Conservation (phyloP, 1,284 basidiomycete genomes). For the Cryptococcus amylolentus region DNA sequence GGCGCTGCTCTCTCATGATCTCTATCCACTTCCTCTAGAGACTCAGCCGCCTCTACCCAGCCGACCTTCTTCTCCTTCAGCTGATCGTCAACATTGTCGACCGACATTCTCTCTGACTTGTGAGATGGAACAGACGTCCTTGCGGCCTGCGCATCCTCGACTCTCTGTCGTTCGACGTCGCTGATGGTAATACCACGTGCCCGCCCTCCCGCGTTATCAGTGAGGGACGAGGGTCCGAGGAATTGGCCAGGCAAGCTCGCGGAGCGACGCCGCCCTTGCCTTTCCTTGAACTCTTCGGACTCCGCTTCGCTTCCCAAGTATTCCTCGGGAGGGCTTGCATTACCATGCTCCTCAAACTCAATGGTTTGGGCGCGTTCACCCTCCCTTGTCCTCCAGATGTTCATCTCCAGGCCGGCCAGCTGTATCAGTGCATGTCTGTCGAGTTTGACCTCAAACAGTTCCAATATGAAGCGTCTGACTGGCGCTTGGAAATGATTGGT, state of each 20-base stretch:
- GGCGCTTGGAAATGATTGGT: constrained; percentile 84
- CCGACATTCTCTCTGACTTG: background rate
- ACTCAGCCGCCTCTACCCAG: background rate
- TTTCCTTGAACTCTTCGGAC: background rate
- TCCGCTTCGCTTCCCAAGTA: background rate
- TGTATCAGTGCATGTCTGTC: constrained; percentile 31
- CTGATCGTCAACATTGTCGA: background rate
- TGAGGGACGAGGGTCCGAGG: background rate
- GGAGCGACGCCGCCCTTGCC: constrained; percentile 5
- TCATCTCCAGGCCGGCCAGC: constrained; percentile 28
- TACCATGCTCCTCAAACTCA: background rate
- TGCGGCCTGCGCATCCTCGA: background rate
- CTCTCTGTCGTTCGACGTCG: background rate
- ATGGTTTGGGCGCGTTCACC: background rate
- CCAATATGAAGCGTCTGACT: constrained; percentile 85
- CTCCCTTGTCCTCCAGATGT: background rate
- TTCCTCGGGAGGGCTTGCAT: background rate
- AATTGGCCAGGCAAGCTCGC: constrained; percentile 9
- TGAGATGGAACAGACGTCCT: background rate
- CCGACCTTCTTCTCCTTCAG: constrained; percentile 3
- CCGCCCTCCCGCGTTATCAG: background rate
- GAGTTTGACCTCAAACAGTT: constrained; percentile 81
- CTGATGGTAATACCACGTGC: constrained; percentile 9
- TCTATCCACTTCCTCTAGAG: background rate
- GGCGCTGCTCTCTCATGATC: background rate